Evolutionary conservation across 345 rosid genomes (phyloP).

Genomic region (Pistacia integerrima): DNA sequence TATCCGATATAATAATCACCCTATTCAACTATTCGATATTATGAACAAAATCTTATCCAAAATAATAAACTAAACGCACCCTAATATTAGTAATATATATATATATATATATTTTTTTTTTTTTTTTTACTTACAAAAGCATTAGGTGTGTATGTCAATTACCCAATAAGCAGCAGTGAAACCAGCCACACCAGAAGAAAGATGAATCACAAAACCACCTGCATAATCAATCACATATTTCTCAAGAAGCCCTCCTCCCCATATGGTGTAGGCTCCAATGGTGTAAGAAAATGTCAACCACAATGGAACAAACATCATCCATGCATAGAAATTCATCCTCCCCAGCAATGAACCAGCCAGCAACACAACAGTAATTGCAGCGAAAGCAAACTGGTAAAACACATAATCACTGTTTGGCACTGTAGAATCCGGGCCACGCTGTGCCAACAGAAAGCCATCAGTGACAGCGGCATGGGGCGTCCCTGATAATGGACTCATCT

Average conservation of each 20-base stretch:
- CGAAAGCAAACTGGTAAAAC: slow-evolving; percentile 58
- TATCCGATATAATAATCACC: too few relatives aligned
- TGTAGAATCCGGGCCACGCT: fast-evolving
- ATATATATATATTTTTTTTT: too few relatives aligned
- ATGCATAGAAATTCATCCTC: slow-evolving; percentile 67
- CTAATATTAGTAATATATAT: too few relatives aligned
- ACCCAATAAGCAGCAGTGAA: slow-evolving; percentile 74
- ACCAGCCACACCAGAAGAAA: slow-evolving; percentile 74
- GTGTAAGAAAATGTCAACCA: slow-evolving; percentile 55
- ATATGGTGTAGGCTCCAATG: slow-evolving; percentile 53
- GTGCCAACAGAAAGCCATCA: slow-evolving; percentile 5
- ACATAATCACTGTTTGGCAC: slow-evolving; percentile 48
- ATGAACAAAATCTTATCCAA: too few relatives aligned
- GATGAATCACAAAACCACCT: slow-evolving; percentile 66
- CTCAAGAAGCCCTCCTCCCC: slow-evolving; percentile 50
- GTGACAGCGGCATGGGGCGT: slow-evolving; percentile 30
- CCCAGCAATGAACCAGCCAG: slow-evolving; percentile 63
- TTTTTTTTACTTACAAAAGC: slow-evolving; percentile 6
- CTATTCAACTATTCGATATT: too few relatives aligned
- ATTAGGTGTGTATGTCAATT: slow-evolving; percentile 13
- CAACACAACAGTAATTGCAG: slow-evolving; percentile 61
- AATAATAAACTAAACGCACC: too few relatives aligned
- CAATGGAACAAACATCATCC: slow-evolving; percentile 67
- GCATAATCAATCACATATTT: slow-evolving; percentile 48
- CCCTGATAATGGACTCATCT: slow-evolving; percentile 34